Conservation (phyloP, 345 rosid species). For the Brassica rapa region DNA sequence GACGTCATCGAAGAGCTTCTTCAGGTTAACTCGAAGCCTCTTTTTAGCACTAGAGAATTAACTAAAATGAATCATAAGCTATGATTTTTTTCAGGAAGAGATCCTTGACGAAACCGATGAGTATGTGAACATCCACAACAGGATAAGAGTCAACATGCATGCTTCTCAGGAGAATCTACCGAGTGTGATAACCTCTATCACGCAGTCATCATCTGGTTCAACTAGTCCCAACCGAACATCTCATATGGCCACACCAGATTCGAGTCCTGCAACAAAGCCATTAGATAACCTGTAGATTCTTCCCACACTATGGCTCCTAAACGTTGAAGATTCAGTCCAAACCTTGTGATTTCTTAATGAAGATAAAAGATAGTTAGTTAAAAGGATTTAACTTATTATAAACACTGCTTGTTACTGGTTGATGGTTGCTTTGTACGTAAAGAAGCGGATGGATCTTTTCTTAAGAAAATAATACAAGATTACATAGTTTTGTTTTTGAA, state of each 20-base stretch:
- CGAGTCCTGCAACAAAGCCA: slow-evolving; percentile 30
- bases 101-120: slow-evolving; percentile 96
- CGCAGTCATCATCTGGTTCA: slow-evolving; percentile 43
- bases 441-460: neutral
- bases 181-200: slow-evolving; percentile 38
- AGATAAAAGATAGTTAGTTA: neutral
- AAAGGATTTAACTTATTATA: neutral
- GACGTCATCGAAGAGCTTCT: slow-evolving; percentile 99
- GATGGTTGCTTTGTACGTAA: slow-evolving; percentile 1
- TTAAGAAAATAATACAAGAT: neutral
- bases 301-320: neutral
- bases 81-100: slow-evolving; percentile 65
- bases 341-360: neutral
- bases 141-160: slow-evolving; percentile 21
- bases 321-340: neutral
- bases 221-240: slow-evolving; percentile 38
- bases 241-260: slow-evolving; percentile 33
- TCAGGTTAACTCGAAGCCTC: slow-evolving; percentile 52
- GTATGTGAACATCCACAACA: slow-evolving; percentile 89
- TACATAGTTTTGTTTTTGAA: neutral
- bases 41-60: neutral
- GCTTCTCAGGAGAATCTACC: slow-evolving; percentile 58
- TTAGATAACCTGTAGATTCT: slow-evolving; percentile 6
- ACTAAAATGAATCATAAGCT: neutral
- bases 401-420: neutral